Evolutionary conservation across 2,329 filamentous ascomycete species (phyloP), one percentile per base, ranked within the genome.

Genomic region (Talaromyces verruculosus): DNA sequence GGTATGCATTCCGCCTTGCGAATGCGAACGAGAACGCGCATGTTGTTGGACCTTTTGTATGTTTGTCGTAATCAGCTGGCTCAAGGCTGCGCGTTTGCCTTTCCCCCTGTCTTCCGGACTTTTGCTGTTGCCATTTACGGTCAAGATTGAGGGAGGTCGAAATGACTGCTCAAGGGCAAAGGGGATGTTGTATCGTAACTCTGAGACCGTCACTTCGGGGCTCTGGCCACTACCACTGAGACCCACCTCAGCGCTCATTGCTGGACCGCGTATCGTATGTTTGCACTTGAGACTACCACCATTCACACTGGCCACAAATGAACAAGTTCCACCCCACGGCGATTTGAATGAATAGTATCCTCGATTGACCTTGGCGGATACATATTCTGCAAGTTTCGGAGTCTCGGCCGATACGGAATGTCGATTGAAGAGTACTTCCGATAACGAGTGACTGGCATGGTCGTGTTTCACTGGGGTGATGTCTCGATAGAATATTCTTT

Each of bases 171-270:
- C 75, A 70, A 15, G 75, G 70, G 73, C 82, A 77, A 59, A 84
- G 86, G 0, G 92, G 0, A 97, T 85, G 75, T 96, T 97, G 83
- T 97, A 97, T 19, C 93, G 88, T 67, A 98, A 82, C 77, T 97
- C 94, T 76, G 92, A 96, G 30, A 96, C 86, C 0, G 81, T 79
- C 67, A 84, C 81, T 71, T 83, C 72, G 67, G 82, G 72, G 25
- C 35, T 63, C 2, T 63, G 61, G 10, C 53, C 30, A 47, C 51
- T 55, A 17, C 53, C 28, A 55, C 53, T 55, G 2, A 41, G 19
- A 6, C 47, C 60, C 17, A 72, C 71, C 30, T 57, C 69, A 67
- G 15, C 68, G 37, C 47, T 58, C 65, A 13, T 64, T 62, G 60
- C 63, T 22, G 72, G 75, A 37, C 75, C 73, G 4, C 75, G 84